Conservation (phyloP, 257 asterid species). For the Solanum boliviense region DNA sequence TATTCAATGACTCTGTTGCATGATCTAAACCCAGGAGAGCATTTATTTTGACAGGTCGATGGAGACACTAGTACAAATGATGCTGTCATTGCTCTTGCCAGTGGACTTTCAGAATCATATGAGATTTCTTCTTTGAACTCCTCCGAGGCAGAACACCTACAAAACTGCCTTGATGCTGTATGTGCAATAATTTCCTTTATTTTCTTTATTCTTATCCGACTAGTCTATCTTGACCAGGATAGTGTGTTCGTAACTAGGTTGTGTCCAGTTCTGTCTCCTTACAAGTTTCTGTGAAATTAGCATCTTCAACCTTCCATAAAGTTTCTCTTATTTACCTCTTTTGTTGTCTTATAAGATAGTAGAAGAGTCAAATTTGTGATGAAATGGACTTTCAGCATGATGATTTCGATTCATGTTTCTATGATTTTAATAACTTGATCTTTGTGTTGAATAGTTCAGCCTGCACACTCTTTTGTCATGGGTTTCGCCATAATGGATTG, state of each 20-base stretch:
- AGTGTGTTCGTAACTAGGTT: background rate
- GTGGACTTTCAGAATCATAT: conserved; percentile 87
- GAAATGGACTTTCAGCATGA: background rate
- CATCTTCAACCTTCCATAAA: background rate
- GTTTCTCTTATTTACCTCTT: background rate
- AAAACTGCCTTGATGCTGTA: conserved; percentile 92
- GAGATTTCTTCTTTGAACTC: conserved; percentile 56
- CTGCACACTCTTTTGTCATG: background rate
- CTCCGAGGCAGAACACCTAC: conserved; percentile 70
- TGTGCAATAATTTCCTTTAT: conserved; percentile 8
- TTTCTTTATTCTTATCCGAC: background rate
- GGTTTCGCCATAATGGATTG: background rate
- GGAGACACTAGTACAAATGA: conserved; percentile 97
- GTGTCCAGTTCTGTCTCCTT: background rate
- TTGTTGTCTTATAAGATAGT: background rate
- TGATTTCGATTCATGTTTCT: background rate
- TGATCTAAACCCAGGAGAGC: conserved; percentile 3
- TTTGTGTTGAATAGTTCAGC: background rate
- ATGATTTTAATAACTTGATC: background rate
- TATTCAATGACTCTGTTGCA: background rate
- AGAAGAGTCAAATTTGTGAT: background rate
- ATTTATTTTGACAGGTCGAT: conserved; percentile 57
- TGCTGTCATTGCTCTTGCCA: conserved; percentile 94
- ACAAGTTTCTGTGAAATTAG: background rate
- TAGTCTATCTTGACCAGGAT: background rate